These are phyloP conservation scores for Protomyces inundatus DNA, from an alignment of 1,139 yeast genomes.

Conservation along the genomic window DNA sequence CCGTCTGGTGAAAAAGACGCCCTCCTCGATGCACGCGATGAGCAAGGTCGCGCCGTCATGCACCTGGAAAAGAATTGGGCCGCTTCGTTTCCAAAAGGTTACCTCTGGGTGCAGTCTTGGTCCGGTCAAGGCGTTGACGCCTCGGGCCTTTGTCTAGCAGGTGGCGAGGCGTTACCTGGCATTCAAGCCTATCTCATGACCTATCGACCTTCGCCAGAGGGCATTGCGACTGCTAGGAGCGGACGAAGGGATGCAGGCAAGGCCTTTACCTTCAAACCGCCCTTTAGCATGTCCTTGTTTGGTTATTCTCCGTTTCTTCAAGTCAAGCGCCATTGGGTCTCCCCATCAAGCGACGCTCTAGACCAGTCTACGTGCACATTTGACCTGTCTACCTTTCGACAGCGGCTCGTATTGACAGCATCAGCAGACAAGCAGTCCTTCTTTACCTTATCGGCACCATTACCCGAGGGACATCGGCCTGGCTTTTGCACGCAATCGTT, in stretches of 20 bases:
- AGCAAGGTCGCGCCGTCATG: neutral
- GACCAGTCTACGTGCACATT: neutral
- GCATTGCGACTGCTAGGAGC: neutral
- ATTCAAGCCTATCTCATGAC: slow-evolving; percentile 17
- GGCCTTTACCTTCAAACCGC: slow-evolving; percentile 15
- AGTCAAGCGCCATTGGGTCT: neutral
- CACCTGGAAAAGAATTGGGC: slow-evolving; percentile 25
- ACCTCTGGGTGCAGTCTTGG: slow-evolving; percentile 24
- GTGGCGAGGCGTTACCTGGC: slow-evolving; percentile 18
- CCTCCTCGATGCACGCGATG: neutral
- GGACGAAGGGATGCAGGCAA: neutral
- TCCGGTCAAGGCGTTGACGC: neutral
- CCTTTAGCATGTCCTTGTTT: slow-evolving; percentile 12
- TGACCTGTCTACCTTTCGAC: neutral
- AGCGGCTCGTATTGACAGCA: neutral
- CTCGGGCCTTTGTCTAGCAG: slow-evolving; percentile 16
- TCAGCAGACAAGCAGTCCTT: slow-evolving; percentile 6
- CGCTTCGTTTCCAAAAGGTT: slow-evolving; percentile 6
- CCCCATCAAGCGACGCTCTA: neutral
- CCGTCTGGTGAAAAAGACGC: neutral
- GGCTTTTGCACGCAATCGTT: slow-evolving; percentile 13
- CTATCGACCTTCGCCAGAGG: slow-evolving; percentile 1
- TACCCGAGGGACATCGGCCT: slow-evolving; percentile 20
- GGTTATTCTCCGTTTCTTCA: slow-evolving; percentile 4
- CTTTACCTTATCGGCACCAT: slow-evolving; percentile 9